Base-by-base conservation (phyloP, 345 rosid species). In the Gossypium rotundifolium region DNA sequence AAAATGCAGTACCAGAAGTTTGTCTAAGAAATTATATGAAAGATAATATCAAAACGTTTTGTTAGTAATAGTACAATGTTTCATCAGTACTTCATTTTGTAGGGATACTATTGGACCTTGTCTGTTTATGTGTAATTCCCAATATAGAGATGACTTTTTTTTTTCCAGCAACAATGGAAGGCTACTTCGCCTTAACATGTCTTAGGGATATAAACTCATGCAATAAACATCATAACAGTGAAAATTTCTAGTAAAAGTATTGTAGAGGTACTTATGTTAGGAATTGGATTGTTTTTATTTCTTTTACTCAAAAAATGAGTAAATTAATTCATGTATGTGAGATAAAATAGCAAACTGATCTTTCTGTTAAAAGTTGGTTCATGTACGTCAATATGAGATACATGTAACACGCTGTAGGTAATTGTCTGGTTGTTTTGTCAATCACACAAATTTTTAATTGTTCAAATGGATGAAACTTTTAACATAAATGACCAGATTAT, bases 201-300 rank as follows among this genome's bases (percentile, higher is more conserved):
- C 67, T 5, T 67, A 81, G 81, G 72, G 64, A 51, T 75, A n/a
- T 72, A 71, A 40, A 64, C 49, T 64, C 69, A 64, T 64, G 25
- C 69, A 40, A 23, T 42, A n/a, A 40, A n/a, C 14, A 9, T 64
- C 42, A n/a, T n/a, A 64, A 40, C 48, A 64, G 16, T n/a, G 27
- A n/a, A 40, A 40, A 17, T 63, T 46, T 63, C 46, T 18, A 10
- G 40, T 33, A 33, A 33, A 33, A 33, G 7, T 33, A 33, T 33
- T 33, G 1, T 33, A 33, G 40, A 33, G 40, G 1, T 33, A 4
- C 1, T 33, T 33, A 6, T 5, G 7, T 33, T 33, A 33, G 40
- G 7, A 33, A 7, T 33, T 5, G 1, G 40, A 5, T 5, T 33
- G 40, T 4, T 33, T 33, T 33, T 5, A 33, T 33, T 7, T 0